Conservation (phyloP, 257 asterid genomes). For the Capsicum pubescens region DNA sequence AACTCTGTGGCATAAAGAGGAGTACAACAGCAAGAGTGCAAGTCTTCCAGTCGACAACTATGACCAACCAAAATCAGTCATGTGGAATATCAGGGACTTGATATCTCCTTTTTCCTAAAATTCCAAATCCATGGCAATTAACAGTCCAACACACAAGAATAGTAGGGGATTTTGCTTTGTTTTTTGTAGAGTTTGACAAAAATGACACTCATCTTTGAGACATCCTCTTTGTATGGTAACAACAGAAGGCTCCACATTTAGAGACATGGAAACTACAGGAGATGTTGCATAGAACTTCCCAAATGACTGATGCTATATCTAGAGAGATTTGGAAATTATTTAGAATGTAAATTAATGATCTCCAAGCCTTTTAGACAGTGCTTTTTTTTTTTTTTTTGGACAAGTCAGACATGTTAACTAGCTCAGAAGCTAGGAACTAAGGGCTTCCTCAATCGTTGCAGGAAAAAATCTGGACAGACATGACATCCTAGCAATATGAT, state of each 20-base stretch:
- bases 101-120: slow-evolving; percentile 10
- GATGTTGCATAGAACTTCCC: neutral
- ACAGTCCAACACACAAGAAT: neutral
- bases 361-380: neutral
- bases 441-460: neutral
- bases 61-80: neutral
- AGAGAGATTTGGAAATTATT: neutral
- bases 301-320: neutral
- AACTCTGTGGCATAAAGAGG: neutral
- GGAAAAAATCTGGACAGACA: neutral
- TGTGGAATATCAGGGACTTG: slow-evolving; percentile 9
- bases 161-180: neutral
- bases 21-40: slow-evolving; percentile 9
- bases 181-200: no score
- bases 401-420: neutral
- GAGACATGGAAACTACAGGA: neutral
- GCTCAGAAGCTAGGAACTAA: neutral
- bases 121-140: neutral
- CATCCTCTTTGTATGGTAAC: neutral
- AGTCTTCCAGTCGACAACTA: neutral
- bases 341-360: neutral
- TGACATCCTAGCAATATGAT: neutral
- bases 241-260: neutral
- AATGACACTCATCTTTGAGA: no score
- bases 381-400: neutral